Conservation (phyloP, 371 early-diverging fungal genomes). For the Apophysomyces variabilis region DNA sequence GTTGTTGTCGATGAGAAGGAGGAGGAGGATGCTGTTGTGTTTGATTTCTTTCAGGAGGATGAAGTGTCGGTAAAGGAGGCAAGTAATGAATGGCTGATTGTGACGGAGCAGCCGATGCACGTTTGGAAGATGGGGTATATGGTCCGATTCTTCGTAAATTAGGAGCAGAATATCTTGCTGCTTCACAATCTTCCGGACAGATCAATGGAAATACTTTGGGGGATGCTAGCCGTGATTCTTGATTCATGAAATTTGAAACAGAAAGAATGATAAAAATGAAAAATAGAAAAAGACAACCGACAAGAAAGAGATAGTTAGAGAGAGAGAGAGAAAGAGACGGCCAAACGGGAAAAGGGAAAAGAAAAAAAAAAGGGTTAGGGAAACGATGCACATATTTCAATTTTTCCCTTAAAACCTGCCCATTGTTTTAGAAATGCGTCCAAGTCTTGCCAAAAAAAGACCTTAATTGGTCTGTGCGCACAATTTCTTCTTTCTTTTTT, state of each 20-base stretch:
- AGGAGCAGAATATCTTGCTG: neutral
- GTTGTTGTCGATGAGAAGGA: too few relatives aligned
- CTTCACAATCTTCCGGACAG: neutral
- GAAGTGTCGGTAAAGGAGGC: neutral
- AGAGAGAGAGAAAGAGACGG: neutral
- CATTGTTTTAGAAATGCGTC: conserved; percentile 2
- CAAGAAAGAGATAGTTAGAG: neutral
- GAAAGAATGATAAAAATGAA: neutral
- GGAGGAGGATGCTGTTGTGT: neutral
- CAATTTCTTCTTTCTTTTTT: neutral
- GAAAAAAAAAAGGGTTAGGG: neutral
- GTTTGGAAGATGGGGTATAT: neutral
- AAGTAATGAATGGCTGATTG: neutral
- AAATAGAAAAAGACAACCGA: neutral
- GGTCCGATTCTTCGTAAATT: neutral
- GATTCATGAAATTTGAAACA: neutral
- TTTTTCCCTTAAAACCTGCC: conserved; percentile 3
- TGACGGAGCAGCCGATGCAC: neutral
- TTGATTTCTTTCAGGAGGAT: too few relatives aligned
- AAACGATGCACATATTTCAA: conserved; percentile 4
- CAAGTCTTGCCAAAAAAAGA: neutral
- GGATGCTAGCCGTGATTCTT: neutral
- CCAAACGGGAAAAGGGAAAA: neutral
- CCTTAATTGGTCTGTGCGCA: conserved; percentile 3
- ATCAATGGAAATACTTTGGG: neutral